These are phyloP conservation scores for Terfezia boudieri DNA, from an alignment of 495 filamentous ascomycete genomes.

Conservation along the genomic window DNA sequence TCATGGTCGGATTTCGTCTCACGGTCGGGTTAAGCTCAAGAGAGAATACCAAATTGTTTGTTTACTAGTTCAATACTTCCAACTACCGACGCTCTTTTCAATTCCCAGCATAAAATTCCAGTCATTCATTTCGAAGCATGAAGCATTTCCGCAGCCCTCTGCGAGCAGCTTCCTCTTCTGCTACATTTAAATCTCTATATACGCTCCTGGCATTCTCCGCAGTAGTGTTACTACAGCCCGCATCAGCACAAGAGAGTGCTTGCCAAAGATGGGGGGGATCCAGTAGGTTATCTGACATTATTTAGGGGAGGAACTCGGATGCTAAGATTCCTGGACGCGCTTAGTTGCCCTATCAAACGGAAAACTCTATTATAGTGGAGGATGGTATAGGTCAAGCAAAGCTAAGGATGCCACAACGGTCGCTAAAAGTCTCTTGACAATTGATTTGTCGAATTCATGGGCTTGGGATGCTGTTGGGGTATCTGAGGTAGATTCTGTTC, in stretches of 20 bases:
- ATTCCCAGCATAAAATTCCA: too few relatives aligned
- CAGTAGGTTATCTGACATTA: neutral
- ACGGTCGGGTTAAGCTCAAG: too few relatives aligned
- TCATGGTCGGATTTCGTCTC: too few relatives aligned
- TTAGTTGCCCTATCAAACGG: neutral
- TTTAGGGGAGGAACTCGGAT: too few relatives aligned
- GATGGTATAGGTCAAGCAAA: neutral
- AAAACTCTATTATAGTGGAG: neutral
- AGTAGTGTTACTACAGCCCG: neutral
- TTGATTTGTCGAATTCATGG: neutral
- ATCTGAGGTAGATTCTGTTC: neutral
- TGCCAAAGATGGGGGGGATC: neutral
- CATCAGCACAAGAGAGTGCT: neutral
- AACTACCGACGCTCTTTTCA: too few relatives aligned
- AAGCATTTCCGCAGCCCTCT: too few relatives aligned
- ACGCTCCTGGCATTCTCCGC: neutral
- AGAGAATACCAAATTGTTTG: too few relatives aligned
- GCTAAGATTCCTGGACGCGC: too few relatives aligned
- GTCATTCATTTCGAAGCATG: too few relatives aligned
- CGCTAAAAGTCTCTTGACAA: neutral
- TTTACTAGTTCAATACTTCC: too few relatives aligned
- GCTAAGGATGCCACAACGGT: neutral
- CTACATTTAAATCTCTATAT: neutral
- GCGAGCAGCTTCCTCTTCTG: too few relatives aligned
- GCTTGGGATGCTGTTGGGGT: neutral